Evolutionary conservation across 2,329 filamentous ascomycete genomes (phyloP).

Genomic region (Xylariaceae sp.): DNA sequence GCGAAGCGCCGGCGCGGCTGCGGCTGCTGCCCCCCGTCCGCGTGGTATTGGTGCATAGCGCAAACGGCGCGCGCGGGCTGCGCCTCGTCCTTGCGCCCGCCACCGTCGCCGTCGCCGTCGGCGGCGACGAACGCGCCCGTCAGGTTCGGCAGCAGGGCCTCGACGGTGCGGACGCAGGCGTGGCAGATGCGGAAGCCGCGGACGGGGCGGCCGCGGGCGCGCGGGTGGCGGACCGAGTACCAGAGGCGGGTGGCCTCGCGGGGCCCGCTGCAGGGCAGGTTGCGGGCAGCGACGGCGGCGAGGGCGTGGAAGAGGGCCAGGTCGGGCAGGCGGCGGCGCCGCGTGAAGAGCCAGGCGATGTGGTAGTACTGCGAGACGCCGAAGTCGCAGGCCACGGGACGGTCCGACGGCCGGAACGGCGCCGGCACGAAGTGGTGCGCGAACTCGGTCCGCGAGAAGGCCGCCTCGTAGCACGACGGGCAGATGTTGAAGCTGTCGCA

Average conservation of each 20-base stretch:
- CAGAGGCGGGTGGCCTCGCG: slow-evolving; percentile 64
- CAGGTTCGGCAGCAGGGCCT: slow-evolving; percentile 73
- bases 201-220: slow-evolving; percentile 64
- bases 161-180: slow-evolving; percentile 71
- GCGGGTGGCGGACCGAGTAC: slow-evolving; percentile 74
- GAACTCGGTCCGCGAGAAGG: slow-evolving; percentile 71
- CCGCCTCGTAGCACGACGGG: slow-evolving; percentile 72
- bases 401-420: slow-evolving; percentile 57
- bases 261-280: slow-evolving; percentile 61
- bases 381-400: slow-evolving; percentile 74
- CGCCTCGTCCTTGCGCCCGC: too few species aligned
- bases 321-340: slow-evolving; percentile 69
- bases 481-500: slow-evolving; percentile 79
- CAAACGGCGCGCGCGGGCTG: slow-evolving; percentile 60
- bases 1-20: slow-evolving; percentile 50
- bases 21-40: neutral
- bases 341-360: slow-evolving; percentile 79
- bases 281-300: slow-evolving; percentile 61
- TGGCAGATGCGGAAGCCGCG: slow-evolving; percentile 76
- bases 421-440: slow-evolving; percentile 66
- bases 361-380: slow-evolving; percentile 78
- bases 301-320: slow-evolving; percentile 71
- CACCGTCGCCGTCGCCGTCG: slow-evolving; percentile 51
- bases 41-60: slow-evolving; percentile 66
- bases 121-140: slow-evolving; percentile 62